Percentiles rank a stretch among this genome's conserved stretches.
Conservation (phyloP, 768 basidiomycete genomes). For the Piloderma croceum region DNA sequence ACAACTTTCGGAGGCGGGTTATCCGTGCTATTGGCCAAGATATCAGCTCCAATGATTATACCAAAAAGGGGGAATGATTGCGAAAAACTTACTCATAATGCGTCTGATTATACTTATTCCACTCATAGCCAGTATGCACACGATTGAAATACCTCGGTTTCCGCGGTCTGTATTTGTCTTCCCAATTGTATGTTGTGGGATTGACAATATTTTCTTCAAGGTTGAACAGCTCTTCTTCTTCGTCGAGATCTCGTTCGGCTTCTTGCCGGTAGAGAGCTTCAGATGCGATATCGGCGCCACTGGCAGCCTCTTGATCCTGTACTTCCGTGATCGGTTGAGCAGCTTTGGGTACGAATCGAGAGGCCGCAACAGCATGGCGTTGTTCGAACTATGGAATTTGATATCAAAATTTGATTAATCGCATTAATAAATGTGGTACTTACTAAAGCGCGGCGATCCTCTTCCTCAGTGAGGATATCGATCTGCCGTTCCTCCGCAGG, state of each 20-base stretch:
- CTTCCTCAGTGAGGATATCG: constrained; percentile 64
- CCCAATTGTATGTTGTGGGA: constrained; percentile 91
- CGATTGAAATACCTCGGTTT: constrained; percentile 99
- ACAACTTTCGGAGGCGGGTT: constrained; percentile 99
- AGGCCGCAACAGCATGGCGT: constrained; percentile 75
- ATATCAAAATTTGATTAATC: constrained; percentile 5
- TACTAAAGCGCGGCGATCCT: constrained; percentile 64
- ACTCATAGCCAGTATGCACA: constrained; percentile 98
- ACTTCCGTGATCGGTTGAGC: constrained; percentile 54
- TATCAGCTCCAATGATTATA: constrained; percentile 5
- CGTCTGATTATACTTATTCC: constrained; percentile 99
- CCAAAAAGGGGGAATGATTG: constrained; percentile 1
- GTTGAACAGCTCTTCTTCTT: constrained; percentile 94
- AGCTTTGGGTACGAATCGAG: constrained; percentile 81
- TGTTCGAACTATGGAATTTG: constrained; percentile 55
- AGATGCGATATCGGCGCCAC: constrained; percentile 71
- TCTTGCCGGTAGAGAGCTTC: constrained; percentile 89
- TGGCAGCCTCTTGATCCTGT: constrained; percentile 48
- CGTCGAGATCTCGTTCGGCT: constrained; percentile 88
- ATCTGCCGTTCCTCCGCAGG: constrained; percentile 75
- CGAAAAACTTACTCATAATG: constrained; percentile 84
- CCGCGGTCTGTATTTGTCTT: constrained; percentile 95
- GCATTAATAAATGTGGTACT: constrained; percentile 22
- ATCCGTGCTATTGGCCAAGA: constrained; percentile 61
- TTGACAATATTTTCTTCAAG: constrained; percentile 83